Percentiles rank a stretch among this genome's conserved stretches.
phyloP scores from a whole-genome alignment of 1,284 basidiomycete species.

The Prillingera fragicola region DNA sequence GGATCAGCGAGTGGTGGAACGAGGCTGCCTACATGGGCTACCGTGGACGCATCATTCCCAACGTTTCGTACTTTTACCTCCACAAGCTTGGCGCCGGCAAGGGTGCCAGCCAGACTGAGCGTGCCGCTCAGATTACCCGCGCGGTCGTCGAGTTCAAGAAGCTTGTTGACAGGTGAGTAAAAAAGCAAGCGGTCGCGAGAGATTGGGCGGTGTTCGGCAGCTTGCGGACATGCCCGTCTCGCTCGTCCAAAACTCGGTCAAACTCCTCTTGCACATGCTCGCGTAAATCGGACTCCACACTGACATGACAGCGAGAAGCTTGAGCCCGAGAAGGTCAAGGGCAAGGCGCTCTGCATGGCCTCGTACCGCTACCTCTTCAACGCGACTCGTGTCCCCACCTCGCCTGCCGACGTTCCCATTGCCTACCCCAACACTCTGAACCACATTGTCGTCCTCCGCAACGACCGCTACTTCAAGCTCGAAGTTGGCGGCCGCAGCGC shows the following conservation, averaged over 20 bases:
- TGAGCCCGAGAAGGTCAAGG: slow-evolving; percentile 82
- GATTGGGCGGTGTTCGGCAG: background rate
- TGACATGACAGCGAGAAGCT: slow-evolving; percentile 59
- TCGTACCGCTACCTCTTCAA: slow-evolving; percentile 99
- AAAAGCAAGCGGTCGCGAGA: background rate
- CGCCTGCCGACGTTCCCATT: slow-evolving; percentile 73
- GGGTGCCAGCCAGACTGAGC: slow-evolving; percentile 56
- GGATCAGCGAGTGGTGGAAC: slow-evolving; percentile 98
- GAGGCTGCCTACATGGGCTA: slow-evolving; percentile 63
- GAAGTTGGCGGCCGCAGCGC: slow-evolving; percentile 61
- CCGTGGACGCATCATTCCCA: slow-evolving; percentile 78
- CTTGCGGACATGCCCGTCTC: background rate
- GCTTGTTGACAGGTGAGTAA: slow-evolving; percentile 67
- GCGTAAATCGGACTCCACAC: background rate
- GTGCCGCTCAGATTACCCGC: slow-evolving; percentile 76
- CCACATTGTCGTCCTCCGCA: slow-evolving; percentile 83
- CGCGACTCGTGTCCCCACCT: slow-evolving; percentile 74
- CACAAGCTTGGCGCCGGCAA: slow-evolving; percentile 64
- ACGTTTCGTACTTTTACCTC: slow-evolving; percentile 92
- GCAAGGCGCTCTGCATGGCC: slow-evolving; percentile 79
- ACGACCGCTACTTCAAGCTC: slow-evolving; percentile 85
- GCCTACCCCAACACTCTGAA: slow-evolving; percentile 72
- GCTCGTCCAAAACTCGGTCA: background rate
- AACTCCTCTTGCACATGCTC: background rate
- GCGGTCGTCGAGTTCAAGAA: slow-evolving; percentile 76